Evolutionary conservation across 2,329 filamentous ascomycete species (phyloP), one percentile per base, ranked within the genome.

Genomic region (Aspergillus sp.): DNA sequence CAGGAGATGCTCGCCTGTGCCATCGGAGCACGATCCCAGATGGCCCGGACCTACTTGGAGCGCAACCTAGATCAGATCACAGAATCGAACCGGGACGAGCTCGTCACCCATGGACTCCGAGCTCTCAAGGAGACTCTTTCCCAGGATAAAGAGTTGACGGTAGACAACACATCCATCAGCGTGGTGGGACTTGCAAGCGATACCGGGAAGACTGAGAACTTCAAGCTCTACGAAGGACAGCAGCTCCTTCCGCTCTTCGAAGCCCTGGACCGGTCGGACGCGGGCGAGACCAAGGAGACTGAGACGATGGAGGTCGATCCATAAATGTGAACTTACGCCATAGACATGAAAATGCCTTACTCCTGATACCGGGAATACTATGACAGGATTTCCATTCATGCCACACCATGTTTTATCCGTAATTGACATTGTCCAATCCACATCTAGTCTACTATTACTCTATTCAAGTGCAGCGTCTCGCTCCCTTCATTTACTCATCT

Each of bases 1-100:
- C 90, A 97, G 73, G 95, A 99, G 84, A 98, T 98, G 91, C 76
- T 90, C 50, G 95, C 95, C 23, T 97, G 93, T 73, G 93, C 93
- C 58, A 99, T 99, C 74, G 95, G 95, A 53, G 95, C 95, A 48
- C 85, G 95, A 68, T 95, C 90, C 76, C 95, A 99, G 81, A 98
- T 98, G 91, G 95, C 95, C 23, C 84, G 95, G 71, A 99, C 95
- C 62, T 99, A 99, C 77, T 82, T 99, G 56, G 95, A 99, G 84
- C 85, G 91, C 71, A 90, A 97, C 78, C 79, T 97, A 61, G 93
- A 96, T 62, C 80, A 87, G 66, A 98, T 99, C 75, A 84, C 86
- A 69, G 83, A 84, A 64, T 88, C 87, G 72, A 86, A 83, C 63
- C 83, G 90, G 68, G 93, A 97, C 72, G 90, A 96, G 77, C 81